A percentile compares a stretch with the other conserved stretches of the same genome.
Conservation (phyloP, 2,329 filamentous ascomycete species). For the Colletotrichum graminicola region DNA sequence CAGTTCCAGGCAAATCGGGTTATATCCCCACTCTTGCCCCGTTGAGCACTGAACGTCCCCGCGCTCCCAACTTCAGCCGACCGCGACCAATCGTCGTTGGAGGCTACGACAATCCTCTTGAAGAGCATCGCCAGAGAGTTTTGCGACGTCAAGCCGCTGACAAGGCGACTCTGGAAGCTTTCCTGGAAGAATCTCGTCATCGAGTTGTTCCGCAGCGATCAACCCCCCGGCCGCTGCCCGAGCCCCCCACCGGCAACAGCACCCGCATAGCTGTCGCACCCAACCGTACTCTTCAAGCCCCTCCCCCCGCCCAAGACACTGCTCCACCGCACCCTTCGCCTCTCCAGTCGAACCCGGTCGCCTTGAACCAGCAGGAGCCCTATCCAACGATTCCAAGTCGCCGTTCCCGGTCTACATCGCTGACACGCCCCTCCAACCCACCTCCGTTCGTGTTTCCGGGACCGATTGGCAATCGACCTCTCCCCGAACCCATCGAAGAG, state of each 20-base stretch:
- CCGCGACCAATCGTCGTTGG: constrained; percentile 40
- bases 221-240: constrained; percentile 29
- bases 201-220: constrained; percentile 6
- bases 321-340: constrained; percentile 40
- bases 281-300: constrained; percentile 25
- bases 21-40: constrained; percentile 38
- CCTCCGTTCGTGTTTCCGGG: constrained; percentile 1
- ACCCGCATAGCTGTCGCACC: constrained; percentile 20
- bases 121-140: constrained; percentile 33
- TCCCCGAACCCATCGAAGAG: constrained; percentile 22
- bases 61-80: constrained; percentile 23
- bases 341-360: constrained; percentile 39
- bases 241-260: constrained; percentile 29
- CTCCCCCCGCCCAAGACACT: constrained; percentile 30
- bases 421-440: constrained; percentile 20
- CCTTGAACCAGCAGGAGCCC: constrained; percentile 34
- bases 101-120: constrained; percentile 38
- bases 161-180: constrained; percentile 10
- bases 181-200: constrained; percentile 10
- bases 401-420: constrained; percentile 34
- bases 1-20: constrained; percentile 29
- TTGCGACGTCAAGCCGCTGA: constrained; percentile 29
- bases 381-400: constrained; percentile 22
- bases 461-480: neutral
- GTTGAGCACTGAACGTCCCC: constrained; percentile 28